Percentiles rank a stretch among this genome's conserved stretches.
These are phyloP conservation scores for Pythium phragmitis DNA, from an alignment of 352 stramenopile species.

Conservation along the genomic window DNA sequence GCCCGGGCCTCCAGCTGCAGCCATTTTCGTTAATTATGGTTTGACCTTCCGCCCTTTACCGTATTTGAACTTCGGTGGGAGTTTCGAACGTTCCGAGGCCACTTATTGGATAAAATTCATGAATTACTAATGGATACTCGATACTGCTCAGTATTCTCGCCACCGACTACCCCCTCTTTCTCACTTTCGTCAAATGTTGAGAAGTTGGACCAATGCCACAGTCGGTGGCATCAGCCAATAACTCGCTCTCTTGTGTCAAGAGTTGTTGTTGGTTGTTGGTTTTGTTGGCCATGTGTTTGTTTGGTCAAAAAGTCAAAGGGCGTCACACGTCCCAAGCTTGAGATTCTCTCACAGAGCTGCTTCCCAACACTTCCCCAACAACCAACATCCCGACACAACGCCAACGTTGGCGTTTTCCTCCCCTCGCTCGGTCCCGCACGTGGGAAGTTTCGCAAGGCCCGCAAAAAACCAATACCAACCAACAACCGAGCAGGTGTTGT, in stretches of 20 bases:
- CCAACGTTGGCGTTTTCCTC: conserved; percentile 14
- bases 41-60: not conserved
- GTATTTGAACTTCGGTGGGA: conserved; percentile 1
- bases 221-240: conserved; percentile 19
- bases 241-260: conserved; percentile 5
- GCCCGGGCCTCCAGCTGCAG: conserved; percentile 10
- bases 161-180: conserved; percentile 23
- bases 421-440: not conserved
- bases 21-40: conserved; percentile 1
- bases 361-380: conserved; percentile 4
- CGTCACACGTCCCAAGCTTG: conserved; percentile 1
- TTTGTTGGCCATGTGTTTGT: not conserved
- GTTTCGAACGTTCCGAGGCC: not conserved
- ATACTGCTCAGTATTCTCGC: conserved; percentile 8
- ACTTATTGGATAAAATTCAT: conserved; percentile 14
- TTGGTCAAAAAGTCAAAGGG: conserved; percentile 7
- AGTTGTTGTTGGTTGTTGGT: not conserved
- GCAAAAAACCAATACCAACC: conserved; percentile 7
- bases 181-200: conserved; percentile 21
- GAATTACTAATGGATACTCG: conserved; percentile 23
- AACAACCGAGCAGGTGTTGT: not conserved
- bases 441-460: conserved; percentile 10
- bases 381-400: not conserved
- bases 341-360: not conserved
- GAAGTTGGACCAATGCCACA: not conserved